phyloP scores from a whole-genome alignment of 1,284 basidiomycete species.

The Ustilago vetiveriae region DNA sequence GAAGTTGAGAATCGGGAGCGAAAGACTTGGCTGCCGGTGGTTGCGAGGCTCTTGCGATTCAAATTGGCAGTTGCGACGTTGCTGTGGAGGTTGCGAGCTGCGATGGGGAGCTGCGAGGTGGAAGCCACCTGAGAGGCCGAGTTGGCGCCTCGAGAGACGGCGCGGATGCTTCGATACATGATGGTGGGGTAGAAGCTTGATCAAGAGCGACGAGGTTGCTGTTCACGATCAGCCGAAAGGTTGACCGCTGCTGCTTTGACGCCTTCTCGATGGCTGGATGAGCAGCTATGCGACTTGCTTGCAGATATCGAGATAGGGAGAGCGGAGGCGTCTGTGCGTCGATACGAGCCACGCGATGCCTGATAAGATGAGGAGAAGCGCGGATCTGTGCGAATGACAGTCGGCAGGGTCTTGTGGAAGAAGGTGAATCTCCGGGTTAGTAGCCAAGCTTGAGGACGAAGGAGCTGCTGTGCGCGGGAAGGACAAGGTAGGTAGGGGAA shows the following conservation, averaged over 20 bases:
- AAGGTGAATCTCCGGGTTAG: constrained; percentile 36
- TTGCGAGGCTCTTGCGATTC: constrained; percentile 26
- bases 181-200: constrained; percentile 1
- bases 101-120: constrained; percentile 27
- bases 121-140: constrained; percentile 40
- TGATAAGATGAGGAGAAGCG: constrained; percentile 12
- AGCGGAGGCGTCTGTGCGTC: constrained; percentile 19
- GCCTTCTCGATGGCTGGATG: no score
- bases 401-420: constrained; percentile 14
- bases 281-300: no score
- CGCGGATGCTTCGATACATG: constrained; percentile 48
- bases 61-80: constrained; percentile 20
- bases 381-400: constrained; percentile 28
- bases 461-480: constrained; percentile 6
- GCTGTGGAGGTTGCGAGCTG: constrained; percentile 36
- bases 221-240: no score
- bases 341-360: constrained; percentile 1
- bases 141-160: constrained; percentile 39
- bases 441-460: constrained; percentile 28
- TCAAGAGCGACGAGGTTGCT: constrained; percentile 7
- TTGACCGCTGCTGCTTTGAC: no score
- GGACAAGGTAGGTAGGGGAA: constrained; percentile 9
- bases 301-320: constrained; percentile 1
- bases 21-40: constrained; percentile 32
- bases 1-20: constrained; percentile 48